Conservation (phyloP, 495 filamentous ascomycete genomes). For the Penicillium riverlandense region DNA sequence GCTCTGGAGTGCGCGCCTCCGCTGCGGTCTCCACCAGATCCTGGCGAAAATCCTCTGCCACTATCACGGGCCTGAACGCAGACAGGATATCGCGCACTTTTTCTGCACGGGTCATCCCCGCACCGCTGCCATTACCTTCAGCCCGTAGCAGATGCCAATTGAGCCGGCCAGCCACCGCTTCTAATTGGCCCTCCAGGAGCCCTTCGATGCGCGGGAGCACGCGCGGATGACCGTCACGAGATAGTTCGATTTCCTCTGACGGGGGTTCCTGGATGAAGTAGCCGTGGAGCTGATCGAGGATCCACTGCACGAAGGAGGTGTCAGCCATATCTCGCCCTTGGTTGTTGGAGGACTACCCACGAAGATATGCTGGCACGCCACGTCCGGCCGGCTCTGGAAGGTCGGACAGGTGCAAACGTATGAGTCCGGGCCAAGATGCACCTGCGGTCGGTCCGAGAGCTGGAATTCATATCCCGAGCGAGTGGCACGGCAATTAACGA, state of each 20-base stretch:
- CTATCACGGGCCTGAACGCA: constrained; percentile 33
- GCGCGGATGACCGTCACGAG: constrained; percentile 26
- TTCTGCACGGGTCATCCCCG: constrained; percentile 31
- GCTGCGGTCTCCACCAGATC: constrained; percentile 27
- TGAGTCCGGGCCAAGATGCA: constrained; percentile 20
- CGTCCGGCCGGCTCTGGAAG: constrained; percentile 21
- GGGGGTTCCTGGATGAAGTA: constrained; percentile 21
- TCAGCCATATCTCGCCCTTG: too few species aligned
- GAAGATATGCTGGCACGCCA: constrained; percentile 41
- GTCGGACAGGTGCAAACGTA: constrained; percentile 33
- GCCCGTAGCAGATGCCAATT: constrained; percentile 30
- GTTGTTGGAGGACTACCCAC: background rate
- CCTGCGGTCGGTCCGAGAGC: constrained; percentile 24
- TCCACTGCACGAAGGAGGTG: constrained; percentile 24
- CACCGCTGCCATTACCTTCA: constrained; percentile 12
- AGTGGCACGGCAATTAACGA: constrained; percentile 26
- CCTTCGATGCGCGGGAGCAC: constrained; percentile 26
- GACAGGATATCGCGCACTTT: constrained; percentile 43
- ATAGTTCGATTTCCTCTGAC: constrained; percentile 20
- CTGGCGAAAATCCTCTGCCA: constrained; percentile 40
- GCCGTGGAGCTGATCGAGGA: constrained; percentile 37
- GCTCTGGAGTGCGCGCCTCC: constrained; percentile 25
- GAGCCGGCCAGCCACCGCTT: constrained; percentile 28
- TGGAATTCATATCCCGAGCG: constrained; percentile 30
- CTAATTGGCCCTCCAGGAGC: constrained; percentile 31